Base-by-base conservation (phyloP, 345 rosid genomes). In the Clarkia xantiana region DNA sequence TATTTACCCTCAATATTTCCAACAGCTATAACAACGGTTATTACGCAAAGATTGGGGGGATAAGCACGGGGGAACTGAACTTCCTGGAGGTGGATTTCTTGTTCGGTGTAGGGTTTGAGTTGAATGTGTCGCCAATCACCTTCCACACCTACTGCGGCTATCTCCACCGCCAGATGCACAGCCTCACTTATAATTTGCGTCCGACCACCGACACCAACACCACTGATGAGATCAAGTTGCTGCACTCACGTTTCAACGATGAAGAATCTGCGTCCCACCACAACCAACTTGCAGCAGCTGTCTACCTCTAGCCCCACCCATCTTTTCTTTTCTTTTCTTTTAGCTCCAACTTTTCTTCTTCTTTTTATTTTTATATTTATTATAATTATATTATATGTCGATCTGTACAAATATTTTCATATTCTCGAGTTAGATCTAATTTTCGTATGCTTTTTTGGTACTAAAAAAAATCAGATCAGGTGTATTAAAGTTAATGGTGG, bases 21-120 rank as follows among this genome's bases (percentile, higher is more conserved):
- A n/a, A n/a, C n/a, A n/a, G 76, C 53, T 82, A 89, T 70, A 84
- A 82, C 75, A 89, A 89, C 60, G 95, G 93, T 7, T 89, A 73
- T 69, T 89, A 84, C 52, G 95, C 95, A 14, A 89, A 82, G 71
- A 83, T 84, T n/a, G 97, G 95, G 57, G 97, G 94, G 56, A 80
- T 89, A 57, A 85, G 80, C 83, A 89, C 76, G 42, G 60, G 59
- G 34, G 94, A 82, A 69, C 82, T 89, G 90, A 89, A 89, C 58
- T 71, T 65, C 51, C 76, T 89, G 10, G 97, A 89, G 66, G 56
- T 89, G 17, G 97, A 89, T 65, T 89, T 84, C 49, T 66, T 89
- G 16, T 89, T 89, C 52, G 94, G 95, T 13, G 47, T 85, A 65
- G 80, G 90, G 2, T 89, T 89, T 69, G 61, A 77, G 14, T 64